A percentile compares a stretch with the other conserved stretches of the same genome.
Evolutionary conservation across 2,329 filamentous ascomycete genomes (phyloP).

Genomic region (Phoma sp.): DNA sequence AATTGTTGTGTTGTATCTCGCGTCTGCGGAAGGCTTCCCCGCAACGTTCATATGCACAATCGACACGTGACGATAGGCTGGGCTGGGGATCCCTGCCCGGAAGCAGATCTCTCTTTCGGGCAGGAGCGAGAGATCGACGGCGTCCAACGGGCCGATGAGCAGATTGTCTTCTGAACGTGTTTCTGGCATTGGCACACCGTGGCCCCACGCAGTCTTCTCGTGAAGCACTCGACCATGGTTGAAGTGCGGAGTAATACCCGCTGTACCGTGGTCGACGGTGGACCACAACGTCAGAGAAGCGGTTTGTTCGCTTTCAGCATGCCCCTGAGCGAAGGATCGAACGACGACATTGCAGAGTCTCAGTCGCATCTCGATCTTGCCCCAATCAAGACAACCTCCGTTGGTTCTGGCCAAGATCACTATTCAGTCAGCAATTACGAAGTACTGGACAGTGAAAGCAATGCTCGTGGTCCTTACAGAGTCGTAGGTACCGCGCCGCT

Average conservation of each 20-base stretch:
- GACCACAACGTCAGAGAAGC: slow-evolving; percentile 1
- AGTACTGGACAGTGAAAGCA: neutral
- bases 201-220: slow-evolving; percentile 11
- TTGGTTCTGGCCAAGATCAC: slow-evolving; percentile 5
- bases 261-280: slow-evolving; percentile 1
- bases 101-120: slow-evolving; percentile 17
- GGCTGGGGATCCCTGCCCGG: slow-evolving; percentile 11
- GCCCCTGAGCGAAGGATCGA: slow-evolving; percentile 9
- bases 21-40: slow-evolving; percentile 15
- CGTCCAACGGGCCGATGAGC: slow-evolving; percentile 26
- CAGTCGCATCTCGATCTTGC: slow-evolving; percentile 8
- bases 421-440: neutral
- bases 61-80: neutral
- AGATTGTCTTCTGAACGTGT: slow-evolving; percentile 13
- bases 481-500: slow-evolving; percentile 5
- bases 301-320: slow-evolving; percentile 1
- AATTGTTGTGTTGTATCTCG: slow-evolving; percentile 17
- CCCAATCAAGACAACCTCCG: slow-evolving; percentile 2
- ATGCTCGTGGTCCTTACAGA: neutral
- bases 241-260: slow-evolving; percentile 9
- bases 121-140: slow-evolving; percentile 21
- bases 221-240: slow-evolving; percentile 7
- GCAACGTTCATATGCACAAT: neutral
- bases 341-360: slow-evolving; percentile 2
- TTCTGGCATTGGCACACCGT: slow-evolving; percentile 9